Evolutionary conservation across 2,329 filamentous ascomycete genomes (phyloP), one percentile per base, ranked within the genome.

Genomic region (Curvularia lunata): DNA sequence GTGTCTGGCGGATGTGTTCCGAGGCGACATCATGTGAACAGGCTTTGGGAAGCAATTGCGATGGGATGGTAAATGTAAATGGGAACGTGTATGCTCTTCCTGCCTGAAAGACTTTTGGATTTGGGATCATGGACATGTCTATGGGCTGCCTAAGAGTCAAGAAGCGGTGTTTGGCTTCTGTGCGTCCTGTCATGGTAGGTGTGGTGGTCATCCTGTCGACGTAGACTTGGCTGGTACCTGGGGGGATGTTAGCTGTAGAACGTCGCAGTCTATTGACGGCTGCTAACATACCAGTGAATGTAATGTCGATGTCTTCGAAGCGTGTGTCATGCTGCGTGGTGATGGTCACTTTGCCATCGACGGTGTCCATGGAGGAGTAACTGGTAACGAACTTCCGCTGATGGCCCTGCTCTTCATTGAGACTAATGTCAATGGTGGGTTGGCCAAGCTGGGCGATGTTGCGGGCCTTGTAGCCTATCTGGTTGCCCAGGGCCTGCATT

Each of bases 1-100:
- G 87, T 1, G 80, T 81, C 21, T 82, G 77, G 52, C 82, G 80
- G 52, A 89, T 77, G 37, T 83, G 79, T 25, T 79, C 75, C 58
- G 83, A 83, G 23, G 77, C 77, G 18, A 81, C 79, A 38, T 70
- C 65, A 73, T 89, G 87, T 18, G 76, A 77, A 75, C 87, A 90
- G 45, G 84, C 75, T 59, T 82, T 82, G 5, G 86, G 86, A 0
- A 90, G 81, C 4, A 90, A 76, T 18, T 82, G 82, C 32, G 83
- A 78, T 0, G 87, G 87, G 1, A 90, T 80, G 54, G 86, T 85
- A 67, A 90, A 90, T 25, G 81, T 82, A 70, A 89, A 90, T 1
- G 85, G 84, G 56, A 88, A 86, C 8, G 74, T 79, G 72, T 89
- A 88, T 10, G 77, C 79, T 59, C 78, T 79, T 12, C 82, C 83